A percentile compares a stretch with the other conserved stretches of the same genome.
Conservation (phyloP, 805 yeast species). For the Saccharomyces paradoxus region DNA sequence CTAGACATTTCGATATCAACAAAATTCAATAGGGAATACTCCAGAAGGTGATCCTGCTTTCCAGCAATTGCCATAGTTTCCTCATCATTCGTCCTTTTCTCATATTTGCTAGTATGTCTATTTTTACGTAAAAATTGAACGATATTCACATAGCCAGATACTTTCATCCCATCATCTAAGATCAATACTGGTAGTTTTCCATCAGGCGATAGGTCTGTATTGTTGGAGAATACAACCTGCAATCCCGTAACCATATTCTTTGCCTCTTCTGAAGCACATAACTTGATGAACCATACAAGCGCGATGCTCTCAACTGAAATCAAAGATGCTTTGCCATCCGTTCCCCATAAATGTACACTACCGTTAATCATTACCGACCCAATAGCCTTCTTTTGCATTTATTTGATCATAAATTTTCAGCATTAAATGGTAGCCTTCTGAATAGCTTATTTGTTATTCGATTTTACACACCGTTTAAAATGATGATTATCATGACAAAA, state of each 20-base stretch:
- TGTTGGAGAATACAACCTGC: constrained; percentile 47
- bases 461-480: not conserved
- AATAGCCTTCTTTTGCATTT: not conserved
- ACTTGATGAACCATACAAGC: constrained; percentile 18
- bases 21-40: constrained; percentile 38
- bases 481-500: not conserved
- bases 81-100: constrained; percentile 5
- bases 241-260: constrained; percentile 4
- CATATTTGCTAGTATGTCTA: not conserved
- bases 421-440: not conserved
- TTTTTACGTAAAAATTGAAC: constrained; percentile 23
- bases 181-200: constrained; percentile 44
- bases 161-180: constrained; percentile 12
- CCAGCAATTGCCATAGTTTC: not conserved
- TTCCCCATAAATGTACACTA: constrained; percentile 25
- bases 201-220: constrained; percentile 44
- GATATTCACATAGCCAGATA: constrained; percentile 39
- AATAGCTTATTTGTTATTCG: not conserved
- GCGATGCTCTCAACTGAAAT: constrained; percentile 28
- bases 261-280: constrained; percentile 5
- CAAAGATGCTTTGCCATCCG: constrained; percentile 18
- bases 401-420: not conserved
- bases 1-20: constrained; percentile 35
- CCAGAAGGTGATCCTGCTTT: constrained; percentile 32
- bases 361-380: not conserved